Base-by-base conservation (phyloP, 108 stramenopile genomes). In the Cyclotella cryptica region DNA sequence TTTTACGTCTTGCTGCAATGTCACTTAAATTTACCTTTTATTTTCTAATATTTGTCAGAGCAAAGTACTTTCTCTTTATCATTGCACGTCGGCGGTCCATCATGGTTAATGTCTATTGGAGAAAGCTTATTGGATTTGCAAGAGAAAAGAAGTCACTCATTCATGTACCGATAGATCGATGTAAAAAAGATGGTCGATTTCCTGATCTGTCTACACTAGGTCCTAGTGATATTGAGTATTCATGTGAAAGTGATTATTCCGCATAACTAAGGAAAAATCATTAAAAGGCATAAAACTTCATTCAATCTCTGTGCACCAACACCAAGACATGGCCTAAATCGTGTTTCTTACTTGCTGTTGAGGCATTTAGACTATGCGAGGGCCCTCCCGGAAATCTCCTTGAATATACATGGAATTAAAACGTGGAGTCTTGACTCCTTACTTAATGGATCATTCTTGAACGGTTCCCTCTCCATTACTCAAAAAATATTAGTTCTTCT, bases 91-190 rank as follows among this genome's bases (percentile, higher is more conserved):
- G 75, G 13, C 70, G 66, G 10, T 77, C 80, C 5, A 81, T 84
- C 14, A 72, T 81, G 70, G 75, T 81, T 40, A 84, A 84, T 62
- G 80, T 69, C 18, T 84, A 81, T 54, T 84, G 84, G 84, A 59
- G 75, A 44, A 66, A 77, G 40, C 71, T 84, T 21, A 69, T 84
- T n/a, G 64, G 35, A 15, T 81, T 51, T 65, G 79, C 80, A 7
- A 63, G 70, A 29, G 65, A 57, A 24, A 81, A 64, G 65, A 71
- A 42, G 42, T 41, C 84, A 27, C 69, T 84, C 18, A 81, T 84
- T 27, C 61, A 71, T 42, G 80, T 84, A 18, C 84, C 84, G 13
- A 58, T 77, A 12, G 28, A 66, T 49, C 44, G 35, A 44, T 5
- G 29, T 53, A 69, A 69, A 49, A 40, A 41, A 58, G 30, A 30